Conservation (phyloP, 2,329 filamentous ascomycete species). For the Phialemoniopsis sp. region DNA sequence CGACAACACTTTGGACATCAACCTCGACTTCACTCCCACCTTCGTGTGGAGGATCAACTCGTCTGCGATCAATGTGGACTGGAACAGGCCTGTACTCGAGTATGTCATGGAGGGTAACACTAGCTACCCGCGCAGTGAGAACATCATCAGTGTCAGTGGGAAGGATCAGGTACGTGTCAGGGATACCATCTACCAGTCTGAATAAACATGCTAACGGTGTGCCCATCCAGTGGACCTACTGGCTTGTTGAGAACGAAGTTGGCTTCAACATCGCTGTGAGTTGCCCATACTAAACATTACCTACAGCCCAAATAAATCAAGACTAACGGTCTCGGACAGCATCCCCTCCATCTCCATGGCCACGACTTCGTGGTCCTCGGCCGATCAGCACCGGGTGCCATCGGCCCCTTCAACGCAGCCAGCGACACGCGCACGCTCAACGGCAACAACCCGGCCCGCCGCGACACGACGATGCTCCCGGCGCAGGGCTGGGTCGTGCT, state of each 20-base stretch:
- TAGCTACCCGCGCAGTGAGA: constrained; percentile 15
- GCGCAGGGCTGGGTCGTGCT: constrained; percentile 39
- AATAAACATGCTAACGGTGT: constrained; percentile 7
- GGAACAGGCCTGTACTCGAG: constrained; percentile 26
- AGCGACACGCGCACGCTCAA: constrained; percentile 23
- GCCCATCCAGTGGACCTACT: constrained; percentile 20
- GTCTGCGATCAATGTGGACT: constrained; percentile 23
- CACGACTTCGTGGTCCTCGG: constrained; percentile 29
- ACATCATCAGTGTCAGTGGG: constrained; percentile 16
- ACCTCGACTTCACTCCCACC: constrained; percentile 3
- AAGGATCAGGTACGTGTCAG: constrained; percentile 11
- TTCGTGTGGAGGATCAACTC: constrained; percentile 16
- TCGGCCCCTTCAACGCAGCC: constrained; percentile 16
- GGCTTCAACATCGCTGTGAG: constrained; percentile 14
- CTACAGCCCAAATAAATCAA: neutral
- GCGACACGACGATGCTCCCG: constrained; percentile 43
- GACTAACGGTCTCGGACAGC: constrained; percentile 2
- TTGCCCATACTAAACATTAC: constrained; percentile 2
- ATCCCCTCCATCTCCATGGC: constrained; percentile 25
- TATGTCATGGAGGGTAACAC: constrained; percentile 21
- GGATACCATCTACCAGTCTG: constrained; percentile 15
- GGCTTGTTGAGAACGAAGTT: constrained; percentile 25
- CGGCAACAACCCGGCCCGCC: constrained; percentile 36
- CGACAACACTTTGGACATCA: constrained; percentile 7
- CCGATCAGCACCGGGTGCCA: constrained; percentile 12